These are phyloP conservation scores for Penicillium frequentans DNA, from an alignment of 2,329 filamentous ascomycete genomes.

Conservation along the genomic window DNA sequence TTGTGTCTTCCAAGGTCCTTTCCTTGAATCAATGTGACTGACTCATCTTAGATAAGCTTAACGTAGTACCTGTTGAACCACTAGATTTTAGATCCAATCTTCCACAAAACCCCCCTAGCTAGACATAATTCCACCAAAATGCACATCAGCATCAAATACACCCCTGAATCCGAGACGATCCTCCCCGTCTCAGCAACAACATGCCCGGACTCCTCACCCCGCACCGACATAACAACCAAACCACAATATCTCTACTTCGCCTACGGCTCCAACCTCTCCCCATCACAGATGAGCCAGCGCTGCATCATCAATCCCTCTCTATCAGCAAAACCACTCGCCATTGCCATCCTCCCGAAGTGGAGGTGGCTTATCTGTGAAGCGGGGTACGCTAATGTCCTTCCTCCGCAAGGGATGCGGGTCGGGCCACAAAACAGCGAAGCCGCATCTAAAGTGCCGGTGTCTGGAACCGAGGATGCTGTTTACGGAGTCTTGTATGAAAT, in stretches of 20 bases:
- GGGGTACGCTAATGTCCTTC: constrained; percentile 45
- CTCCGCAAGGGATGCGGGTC: constrained; percentile 24
- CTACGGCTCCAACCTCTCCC: constrained; percentile 46
- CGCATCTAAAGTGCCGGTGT: constrained; percentile 21
- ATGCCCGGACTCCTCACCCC: not conserved
- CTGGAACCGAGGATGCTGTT: constrained; percentile 29
- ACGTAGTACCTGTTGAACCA: not conserved
- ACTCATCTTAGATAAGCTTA: too few relatives aligned
- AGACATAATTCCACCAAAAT: not conserved
- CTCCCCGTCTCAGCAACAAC: not conserved
- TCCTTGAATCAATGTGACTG: too few relatives aligned
- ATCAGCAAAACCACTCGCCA: constrained; percentile 38
- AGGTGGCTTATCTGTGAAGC: constrained; percentile 44
- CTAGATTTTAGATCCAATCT: not conserved
- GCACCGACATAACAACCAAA: constrained; percentile 21
- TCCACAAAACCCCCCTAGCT: not conserved
- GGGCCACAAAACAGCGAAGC: constrained; percentile 14
- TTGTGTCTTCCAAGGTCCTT: not conserved
- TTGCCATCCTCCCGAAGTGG: constrained; percentile 40
- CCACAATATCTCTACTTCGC: constrained; percentile 42
- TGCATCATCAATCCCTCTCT: constrained; percentile 32
- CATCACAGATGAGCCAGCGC: constrained; percentile 41
- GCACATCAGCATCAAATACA: constrained; percentile 2
- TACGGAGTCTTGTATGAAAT: constrained; percentile 45
- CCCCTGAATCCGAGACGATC: constrained; percentile 4